Conservation (phyloP, 1,284 basidiomycete species). For the Athelia psychrophila region DNA sequence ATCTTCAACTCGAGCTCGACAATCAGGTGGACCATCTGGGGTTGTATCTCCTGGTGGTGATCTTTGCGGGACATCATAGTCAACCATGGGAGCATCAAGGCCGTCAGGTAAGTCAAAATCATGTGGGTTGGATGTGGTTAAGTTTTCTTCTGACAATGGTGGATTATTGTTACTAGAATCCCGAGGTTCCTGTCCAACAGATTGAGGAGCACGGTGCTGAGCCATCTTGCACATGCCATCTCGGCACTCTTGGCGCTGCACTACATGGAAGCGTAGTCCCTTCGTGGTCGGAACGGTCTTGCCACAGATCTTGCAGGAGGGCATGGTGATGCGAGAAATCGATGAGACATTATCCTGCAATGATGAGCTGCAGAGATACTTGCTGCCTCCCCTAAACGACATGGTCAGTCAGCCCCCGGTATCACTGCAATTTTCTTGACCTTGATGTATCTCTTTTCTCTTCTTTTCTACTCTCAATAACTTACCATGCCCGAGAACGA, state of each 20-base stretch:
- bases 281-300: not conserved
- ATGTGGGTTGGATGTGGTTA: not conserved
- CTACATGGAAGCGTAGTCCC: not conserved
- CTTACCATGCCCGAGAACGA: no score
- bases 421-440: no score
- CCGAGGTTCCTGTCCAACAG: not conserved
- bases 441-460: no score
- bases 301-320: no score
- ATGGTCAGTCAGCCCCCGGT: no score
- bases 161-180: not conserved
- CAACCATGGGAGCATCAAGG: not conserved
- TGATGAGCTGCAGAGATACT: no score
- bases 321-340: no score
- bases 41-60: not conserved
- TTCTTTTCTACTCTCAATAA: no score
- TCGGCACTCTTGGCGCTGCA: not conserved
- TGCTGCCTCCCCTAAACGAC: no score
- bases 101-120: slow-evolving; percentile 1
- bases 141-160: not conserved
- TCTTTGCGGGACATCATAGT: not conserved
- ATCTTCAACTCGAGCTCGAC: not conserved
- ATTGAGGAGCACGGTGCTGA: not conserved
- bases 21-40: not conserved
- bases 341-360: no score
- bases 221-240: not conserved